These are phyloP conservation scores for Fraxinus anomala DNA, from an alignment of 257 asterid species.

Conservation along the genomic window DNA sequence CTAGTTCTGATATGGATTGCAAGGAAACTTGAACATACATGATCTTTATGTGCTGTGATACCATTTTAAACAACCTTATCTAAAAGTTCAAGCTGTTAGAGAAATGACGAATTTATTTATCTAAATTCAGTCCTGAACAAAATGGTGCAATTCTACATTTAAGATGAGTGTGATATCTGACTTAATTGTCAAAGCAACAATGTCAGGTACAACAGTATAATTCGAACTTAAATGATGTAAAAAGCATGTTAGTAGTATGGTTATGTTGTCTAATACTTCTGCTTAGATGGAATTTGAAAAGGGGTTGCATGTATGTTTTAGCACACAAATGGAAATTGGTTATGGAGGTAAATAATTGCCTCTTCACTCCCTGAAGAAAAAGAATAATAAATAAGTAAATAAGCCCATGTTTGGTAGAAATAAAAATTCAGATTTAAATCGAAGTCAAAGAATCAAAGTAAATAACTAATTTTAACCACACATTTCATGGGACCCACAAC, in stretches of 20 bases:
- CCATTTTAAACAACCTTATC: background rate
- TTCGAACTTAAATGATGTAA: background rate
- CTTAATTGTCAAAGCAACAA: background rate
- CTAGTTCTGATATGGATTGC: background rate
- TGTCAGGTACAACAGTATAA: background rate
- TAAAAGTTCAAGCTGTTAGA: background rate
- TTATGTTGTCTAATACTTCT: background rate
- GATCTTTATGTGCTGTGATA: background rate
- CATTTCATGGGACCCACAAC: too few species aligned
- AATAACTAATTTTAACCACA: too few species aligned
- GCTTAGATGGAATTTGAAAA: background rate
- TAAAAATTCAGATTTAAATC: too few species aligned
- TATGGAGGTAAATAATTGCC: background rate
- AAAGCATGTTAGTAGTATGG: background rate
- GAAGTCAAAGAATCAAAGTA: too few species aligned
- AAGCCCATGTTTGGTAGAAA: background rate
- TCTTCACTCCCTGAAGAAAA: background rate
- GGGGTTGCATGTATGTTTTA: background rate
- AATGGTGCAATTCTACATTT: background rate
- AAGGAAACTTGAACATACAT: too few species aligned
- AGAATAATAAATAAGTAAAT: background rate
- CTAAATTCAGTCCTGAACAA: background rate
- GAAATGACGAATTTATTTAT: background rate
- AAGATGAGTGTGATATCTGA: background rate
- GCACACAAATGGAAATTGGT: slow-evolving; percentile 10